Evolutionary conservation across 129 eudicot species (phyloP).

Genomic region (Gnaphalium uliginosum): DNA sequence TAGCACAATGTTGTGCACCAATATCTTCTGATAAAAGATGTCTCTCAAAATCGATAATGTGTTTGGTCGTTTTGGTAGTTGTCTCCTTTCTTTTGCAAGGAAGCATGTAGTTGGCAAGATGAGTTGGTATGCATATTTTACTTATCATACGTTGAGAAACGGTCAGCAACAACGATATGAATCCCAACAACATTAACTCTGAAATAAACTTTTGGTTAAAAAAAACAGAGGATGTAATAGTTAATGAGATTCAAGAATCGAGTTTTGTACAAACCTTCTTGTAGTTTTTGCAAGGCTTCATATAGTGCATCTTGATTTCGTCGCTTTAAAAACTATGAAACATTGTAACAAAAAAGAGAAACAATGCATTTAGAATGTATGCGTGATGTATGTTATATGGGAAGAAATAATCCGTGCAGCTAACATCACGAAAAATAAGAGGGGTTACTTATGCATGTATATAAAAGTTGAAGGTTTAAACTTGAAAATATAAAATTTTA

Average conservation of each 20-base stretch:
- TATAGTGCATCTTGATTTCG: slow-evolving; percentile 53
- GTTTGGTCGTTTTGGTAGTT: slow-evolving; percentile 8
- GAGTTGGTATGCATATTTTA: slow-evolving; percentile 66
- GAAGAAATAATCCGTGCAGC: too few species aligned
- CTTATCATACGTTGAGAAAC: slow-evolving; percentile 70
- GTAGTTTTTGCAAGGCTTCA: slow-evolving; percentile 72
- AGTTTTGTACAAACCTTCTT: slow-evolving; percentile 52
- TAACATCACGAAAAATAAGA: too few species aligned
- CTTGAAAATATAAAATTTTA: too few species aligned
- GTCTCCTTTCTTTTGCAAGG: slow-evolving; percentile 60
- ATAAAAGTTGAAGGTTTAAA: too few species aligned
- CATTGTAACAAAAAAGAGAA: neutral
- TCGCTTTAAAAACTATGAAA: slow-evolving; percentile 52
- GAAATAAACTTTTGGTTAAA: neutral
- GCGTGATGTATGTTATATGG: too few species aligned
- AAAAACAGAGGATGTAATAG: neutral
- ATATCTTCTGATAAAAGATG: slow-evolving; percentile 48
- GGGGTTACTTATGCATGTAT: too few species aligned
- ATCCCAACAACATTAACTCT: slow-evolving; percentile 97
- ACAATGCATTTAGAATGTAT: too few species aligned
- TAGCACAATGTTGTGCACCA: slow-evolving; percentile 36
- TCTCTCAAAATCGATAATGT: slow-evolving; percentile 28
- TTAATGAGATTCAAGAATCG: neutral
- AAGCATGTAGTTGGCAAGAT: slow-evolving; percentile 71
- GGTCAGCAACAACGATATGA: slow-evolving; percentile 75